Base-by-base conservation (phyloP, 2,329 filamentous ascomycete species). In the Colletotrichum sp. region DNA sequence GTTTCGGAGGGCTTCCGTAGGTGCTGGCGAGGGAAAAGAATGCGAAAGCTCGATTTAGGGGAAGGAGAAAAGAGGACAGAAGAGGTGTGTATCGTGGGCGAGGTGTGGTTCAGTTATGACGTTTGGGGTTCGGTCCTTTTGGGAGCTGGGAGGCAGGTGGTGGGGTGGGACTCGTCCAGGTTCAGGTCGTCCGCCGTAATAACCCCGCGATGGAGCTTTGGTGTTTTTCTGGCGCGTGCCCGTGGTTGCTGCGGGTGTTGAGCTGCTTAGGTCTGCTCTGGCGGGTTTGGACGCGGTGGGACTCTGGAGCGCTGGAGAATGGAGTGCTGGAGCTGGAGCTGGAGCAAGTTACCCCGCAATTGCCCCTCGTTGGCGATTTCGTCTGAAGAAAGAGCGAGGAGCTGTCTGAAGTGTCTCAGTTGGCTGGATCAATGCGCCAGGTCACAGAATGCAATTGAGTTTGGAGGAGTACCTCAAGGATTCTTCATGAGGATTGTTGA, bases 141-240 rank as follows among this genome's bases (percentile, higher is more conserved):
- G 74, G 69, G 64, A 34, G 49, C 70, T 76, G 74, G 49, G 49
- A 73, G 49, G 64, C 36, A 22, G 22, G 32, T 52, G n/a, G 44
- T 52, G 44, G 44, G 44, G 44, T 52, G 44, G 44, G 44, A 22
- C 44, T 52, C 59, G 59, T 62, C 59, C 57, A 61, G 29, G 25
- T 30, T 59, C 16, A 22, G 68, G 52, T 34, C 27, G 71, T 32
- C 30, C 49, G 22, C 52, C 72, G 67, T 29, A 71, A 59, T 71
- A 65, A 22, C 71, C 75, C 71, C 72, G 72, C 75, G 75, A 77
- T 75, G 71, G 72, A 75, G 61, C 75, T 77, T 62, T 77, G 72
- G 75, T 72, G 67, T 63, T 77, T 71, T 63, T 59, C 57, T 65
- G 66, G 73, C 73, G 73, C 59, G 67, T 74, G 67, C 62, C 62